Base-by-base conservation (phyloP, 139 green algal genomes). In the Chlorella sp. region DNA sequence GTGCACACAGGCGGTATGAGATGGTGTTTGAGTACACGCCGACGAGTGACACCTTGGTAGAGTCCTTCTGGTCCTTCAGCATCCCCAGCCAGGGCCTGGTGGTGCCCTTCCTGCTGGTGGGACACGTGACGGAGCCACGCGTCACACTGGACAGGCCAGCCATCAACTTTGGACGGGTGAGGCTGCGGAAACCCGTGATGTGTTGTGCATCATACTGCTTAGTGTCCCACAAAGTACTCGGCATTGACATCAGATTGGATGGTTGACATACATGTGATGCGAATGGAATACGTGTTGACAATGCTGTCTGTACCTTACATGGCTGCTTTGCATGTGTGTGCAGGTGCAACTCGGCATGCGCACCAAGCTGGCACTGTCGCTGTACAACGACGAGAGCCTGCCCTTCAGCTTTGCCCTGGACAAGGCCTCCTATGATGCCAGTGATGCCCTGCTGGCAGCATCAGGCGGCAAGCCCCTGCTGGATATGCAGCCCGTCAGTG, bases 11-110 rank as follows among this genome's bases (percentile, higher is more conserved):
- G 73, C 82, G 78, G 23, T 92, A 89, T 78, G 89, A 95, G 77
- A 93, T 95, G 89, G 84, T 85, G 32, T 94, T 95, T 70, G 82
- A 92, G 73, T 95, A 85, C 79, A 87, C 73, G 35, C 89, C 90
- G 0, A 62, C 36, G 2, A 36, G 30, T 10, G 80, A 90, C 27
- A 32, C 72, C 22, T 24, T 88, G 33, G 67, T 73, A n/a, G 90
- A 95, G 84, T 72, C 77, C 1, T 91, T 93, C 78, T 95, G 88
- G 88, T 62, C 62, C 0, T 94, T 95, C 78, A 71, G 73, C 61
- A 92, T 95, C 31, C 87, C 86, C 22, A 81, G 88, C 73, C 86
- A 92, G 68, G 70, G 71, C 68, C 83, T 94, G 49, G 35, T 69
- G 2, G 83, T 91, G 70, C 88, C 83, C 32, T 91, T 94, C 76